Evolutionary conservation across 2,329 filamentous ascomycete species (phyloP).

Genomic region (Rhynchosporium secalis): DNA sequence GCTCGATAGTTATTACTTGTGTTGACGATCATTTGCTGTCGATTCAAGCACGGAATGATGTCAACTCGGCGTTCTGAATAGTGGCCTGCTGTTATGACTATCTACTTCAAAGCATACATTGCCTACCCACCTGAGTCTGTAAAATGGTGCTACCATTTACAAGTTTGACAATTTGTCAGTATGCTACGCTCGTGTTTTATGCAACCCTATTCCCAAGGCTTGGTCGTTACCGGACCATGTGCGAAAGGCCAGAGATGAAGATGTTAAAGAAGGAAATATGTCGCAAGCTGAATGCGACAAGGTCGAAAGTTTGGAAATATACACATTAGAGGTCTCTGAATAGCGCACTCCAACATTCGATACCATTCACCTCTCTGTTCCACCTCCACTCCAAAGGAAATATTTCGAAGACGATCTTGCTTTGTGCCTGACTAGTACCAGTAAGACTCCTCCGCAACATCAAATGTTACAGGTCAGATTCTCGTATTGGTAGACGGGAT

Average conservation of each 20-base stretch:
- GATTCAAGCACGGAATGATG: constrained; percentile 45
- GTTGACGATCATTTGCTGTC: constrained; percentile 45
- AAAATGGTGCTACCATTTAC: not conserved
- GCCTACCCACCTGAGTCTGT: constrained; percentile 36
- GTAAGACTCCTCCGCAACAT: constrained; percentile 32
- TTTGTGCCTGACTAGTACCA: constrained; percentile 45
- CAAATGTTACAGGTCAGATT: not conserved
- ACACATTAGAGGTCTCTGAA: constrained; percentile 46
- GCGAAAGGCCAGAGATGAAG: constrained; percentile 44
- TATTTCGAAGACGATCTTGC: constrained; percentile 44
- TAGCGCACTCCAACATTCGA: constrained; percentile 47
- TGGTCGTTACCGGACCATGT: constrained; percentile 45
- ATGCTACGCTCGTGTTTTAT: constrained; percentile 46
- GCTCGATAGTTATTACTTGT: constrained; percentile 44
- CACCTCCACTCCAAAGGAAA: constrained; percentile 43
- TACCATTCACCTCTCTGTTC: constrained; percentile 45
- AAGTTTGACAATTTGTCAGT: constrained; percentile 1
- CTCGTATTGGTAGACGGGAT: constrained; percentile 41
- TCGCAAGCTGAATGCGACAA: constrained; percentile 43
- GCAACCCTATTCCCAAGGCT: constrained; percentile 45
- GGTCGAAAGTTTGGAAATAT: constrained; percentile 46
- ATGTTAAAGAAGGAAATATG: constrained; percentile 44
- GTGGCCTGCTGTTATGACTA: constrained; percentile 44
- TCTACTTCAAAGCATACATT: constrained; percentile 45
- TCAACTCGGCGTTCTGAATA: constrained; percentile 41